Conservation (phyloP, 2,329 filamentous ascomycete species). For the Phialocephala sp. region DNA sequence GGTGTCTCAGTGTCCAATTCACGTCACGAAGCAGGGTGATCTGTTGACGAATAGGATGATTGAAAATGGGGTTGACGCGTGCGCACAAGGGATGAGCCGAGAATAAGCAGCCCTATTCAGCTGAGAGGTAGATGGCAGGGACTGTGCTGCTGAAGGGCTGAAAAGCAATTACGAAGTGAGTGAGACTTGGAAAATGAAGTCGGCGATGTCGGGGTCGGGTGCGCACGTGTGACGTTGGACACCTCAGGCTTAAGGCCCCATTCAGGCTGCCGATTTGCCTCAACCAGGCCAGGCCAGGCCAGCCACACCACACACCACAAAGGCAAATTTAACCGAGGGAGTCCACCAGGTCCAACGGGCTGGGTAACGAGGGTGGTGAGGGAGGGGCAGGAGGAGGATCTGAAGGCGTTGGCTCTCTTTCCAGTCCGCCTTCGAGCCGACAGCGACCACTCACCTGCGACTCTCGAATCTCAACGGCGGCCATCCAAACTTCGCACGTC, state of each 20-base stretch:
- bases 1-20: too few species aligned
- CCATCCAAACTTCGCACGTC: not conserved
- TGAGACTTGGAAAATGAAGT: not conserved
- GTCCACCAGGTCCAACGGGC: too few species aligned
- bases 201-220: not conserved
- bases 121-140: not conserved
- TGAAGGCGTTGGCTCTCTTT: not conserved
- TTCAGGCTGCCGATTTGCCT: too few species aligned
- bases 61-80: not conserved
- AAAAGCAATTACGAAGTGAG: not conserved
- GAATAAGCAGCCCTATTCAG: not conserved
- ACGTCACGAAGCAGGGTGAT: not conserved
- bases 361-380: too few species aligned
- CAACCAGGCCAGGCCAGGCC: too few species aligned
- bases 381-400: not conserved
- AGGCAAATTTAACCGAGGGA: not conserved
- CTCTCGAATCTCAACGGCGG: not conserved
- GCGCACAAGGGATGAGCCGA: not conserved
- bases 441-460: too few species aligned
- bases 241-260: not conserved
- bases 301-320: too few species aligned
- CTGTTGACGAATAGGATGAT: not conserved
- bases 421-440: too few species aligned
- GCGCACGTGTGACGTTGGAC: not conserved
- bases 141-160: not conserved